These are phyloP conservation scores for Cyathus striatus DNA, from an alignment of 768 basidiomycete species.

Conservation along the genomic window DNA sequence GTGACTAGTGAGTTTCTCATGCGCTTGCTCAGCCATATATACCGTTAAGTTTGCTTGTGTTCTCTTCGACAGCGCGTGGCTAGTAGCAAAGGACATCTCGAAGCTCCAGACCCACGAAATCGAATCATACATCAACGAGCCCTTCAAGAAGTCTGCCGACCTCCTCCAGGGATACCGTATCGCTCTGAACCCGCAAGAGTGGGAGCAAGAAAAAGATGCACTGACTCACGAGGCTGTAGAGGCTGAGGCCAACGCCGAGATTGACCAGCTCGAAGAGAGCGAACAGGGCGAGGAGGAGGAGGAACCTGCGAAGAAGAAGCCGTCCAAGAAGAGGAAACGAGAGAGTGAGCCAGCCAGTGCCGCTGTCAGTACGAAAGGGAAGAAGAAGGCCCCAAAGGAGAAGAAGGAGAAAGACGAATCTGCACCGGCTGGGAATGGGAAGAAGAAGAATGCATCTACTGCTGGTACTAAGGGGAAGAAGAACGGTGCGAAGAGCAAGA, in stretches of 20 bases:
- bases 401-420: slow-evolving; percentile 38
- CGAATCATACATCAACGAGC: slow-evolving; percentile 73
- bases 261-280: slow-evolving; percentile 59
- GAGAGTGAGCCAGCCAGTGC: slow-evolving; percentile 43
- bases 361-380: background rate
- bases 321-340: slow-evolving; percentile 49
- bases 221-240: slow-evolving; percentile 29
- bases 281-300: slow-evolving; percentile 45
- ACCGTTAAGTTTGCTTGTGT: slow-evolving; percentile 2
- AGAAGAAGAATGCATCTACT: slow-evolving; percentile 24
- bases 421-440: slow-evolving; percentile 28
- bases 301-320: slow-evolving; percentile 30
- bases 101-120: slow-evolving; percentile 77
- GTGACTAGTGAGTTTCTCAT: slow-evolving; percentile 95
- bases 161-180: slow-evolving; percentile 74
- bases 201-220: slow-evolving; percentile 35
- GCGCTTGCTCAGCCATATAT: slow-evolving; percentile 2
- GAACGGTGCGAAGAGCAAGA: no score
- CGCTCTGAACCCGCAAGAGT: slow-evolving; percentile 55
- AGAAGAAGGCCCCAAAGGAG: slow-evolving; percentile 23
- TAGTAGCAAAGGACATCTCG: slow-evolving; percentile 76
- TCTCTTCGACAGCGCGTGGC: slow-evolving; percentile 65
- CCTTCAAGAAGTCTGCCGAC: slow-evolving; percentile 71
- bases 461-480: slow-evolving; percentile 26
- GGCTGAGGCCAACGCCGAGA: slow-evolving; percentile 52